These are phyloP conservation scores for Saturnispora dispora DNA, from an alignment of 805 yeast species.

Conservation along the genomic window DNA sequence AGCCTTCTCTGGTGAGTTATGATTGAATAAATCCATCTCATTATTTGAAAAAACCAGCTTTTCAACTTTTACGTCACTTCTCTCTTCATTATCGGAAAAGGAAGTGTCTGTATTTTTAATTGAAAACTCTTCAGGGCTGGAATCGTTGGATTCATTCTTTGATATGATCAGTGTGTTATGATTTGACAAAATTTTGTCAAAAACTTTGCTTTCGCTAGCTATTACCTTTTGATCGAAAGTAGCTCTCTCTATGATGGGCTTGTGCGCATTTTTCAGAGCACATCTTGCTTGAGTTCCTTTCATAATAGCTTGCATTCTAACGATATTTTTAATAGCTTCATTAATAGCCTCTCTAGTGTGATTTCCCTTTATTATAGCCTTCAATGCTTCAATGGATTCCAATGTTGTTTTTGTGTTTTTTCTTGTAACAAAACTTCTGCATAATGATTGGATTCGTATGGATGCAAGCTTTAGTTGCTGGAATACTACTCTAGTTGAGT, in stretches of 20 bases:
- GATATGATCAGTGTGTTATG: background rate
- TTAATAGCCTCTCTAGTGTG: slow-evolving; percentile 34
- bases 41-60: background rate
- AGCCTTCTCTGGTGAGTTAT: slow-evolving; percentile 7
- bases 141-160: background rate
- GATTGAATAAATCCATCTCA: background rate
- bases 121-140: background rate
- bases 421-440: slow-evolving; percentile 56
- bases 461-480: slow-evolving; percentile 45
- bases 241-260: slow-evolving; percentile 60
- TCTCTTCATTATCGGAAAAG: background rate
- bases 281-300: slow-evolving; percentile 46
- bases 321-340: slow-evolving; percentile 29
- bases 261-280: slow-evolving; percentile 65
- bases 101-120: background rate
- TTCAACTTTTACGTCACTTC: background rate
- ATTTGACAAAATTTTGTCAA: background rate
- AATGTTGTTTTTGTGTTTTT: slow-evolving; percentile 31
- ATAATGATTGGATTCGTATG: slow-evolving; percentile 46
- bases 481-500: slow-evolving; percentile 52
- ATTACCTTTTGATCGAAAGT: slow-evolving; percentile 18
- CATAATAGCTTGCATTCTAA: slow-evolving; percentile 36
- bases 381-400: slow-evolving; percentile 41
- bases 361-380: slow-evolving; percentile 48
- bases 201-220: background rate